Evolutionary conservation across 805 yeast species (phyloP).

Genomic region (Wickerhamiella allomyrinae): DNA sequence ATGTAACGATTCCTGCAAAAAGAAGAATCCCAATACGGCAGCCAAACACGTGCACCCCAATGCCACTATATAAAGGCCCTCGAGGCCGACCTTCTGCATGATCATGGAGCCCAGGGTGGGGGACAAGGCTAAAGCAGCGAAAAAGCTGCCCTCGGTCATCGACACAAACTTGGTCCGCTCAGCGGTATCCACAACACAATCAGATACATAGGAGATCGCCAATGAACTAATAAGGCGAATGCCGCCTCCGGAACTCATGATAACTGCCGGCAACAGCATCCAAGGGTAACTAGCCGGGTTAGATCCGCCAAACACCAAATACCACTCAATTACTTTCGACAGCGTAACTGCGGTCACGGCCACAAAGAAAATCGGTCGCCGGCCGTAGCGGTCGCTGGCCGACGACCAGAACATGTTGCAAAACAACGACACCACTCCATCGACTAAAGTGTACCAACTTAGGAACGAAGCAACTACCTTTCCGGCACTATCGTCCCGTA

Average conservation of each 20-base stretch:
- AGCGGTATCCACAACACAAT: constrained; percentile 13
- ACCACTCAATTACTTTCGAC: constrained; percentile 13
- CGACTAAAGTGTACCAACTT: constrained; percentile 9
- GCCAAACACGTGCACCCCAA: constrained; percentile 4
- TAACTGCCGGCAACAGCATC: constrained; percentile 14
- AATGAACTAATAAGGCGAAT: constrained; percentile 3
- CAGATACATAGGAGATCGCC: constrained; percentile 15
- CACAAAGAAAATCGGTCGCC: constrained; percentile 13
- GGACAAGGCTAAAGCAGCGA: constrained; percentile 15
- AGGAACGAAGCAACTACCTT: constrained; percentile 12
- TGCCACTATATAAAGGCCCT: constrained; percentile 9
- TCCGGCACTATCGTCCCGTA: constrained; percentile 11
- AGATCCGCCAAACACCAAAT: constrained; percentile 13
- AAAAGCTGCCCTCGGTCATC: constrained; percentile 14
- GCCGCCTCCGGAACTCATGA: constrained; percentile 17
- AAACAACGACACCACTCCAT: constrained; percentile 10
- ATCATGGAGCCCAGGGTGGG: constrained; percentile 16
- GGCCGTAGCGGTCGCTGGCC: constrained; percentile 17
- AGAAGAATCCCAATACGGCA: constrained; percentile 5
- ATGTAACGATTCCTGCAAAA: constrained; percentile 14
- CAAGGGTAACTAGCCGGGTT: constrained; percentile 14
- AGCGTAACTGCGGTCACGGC: constrained; percentile 8
- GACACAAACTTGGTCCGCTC: constrained; percentile 15
- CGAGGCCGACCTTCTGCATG: constrained; percentile 9
- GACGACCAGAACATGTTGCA: constrained; percentile 12